Evolutionary conservation across 768 basidiomycete genomes (phyloP).

Genomic region (Termitomyces sp.): DNA sequence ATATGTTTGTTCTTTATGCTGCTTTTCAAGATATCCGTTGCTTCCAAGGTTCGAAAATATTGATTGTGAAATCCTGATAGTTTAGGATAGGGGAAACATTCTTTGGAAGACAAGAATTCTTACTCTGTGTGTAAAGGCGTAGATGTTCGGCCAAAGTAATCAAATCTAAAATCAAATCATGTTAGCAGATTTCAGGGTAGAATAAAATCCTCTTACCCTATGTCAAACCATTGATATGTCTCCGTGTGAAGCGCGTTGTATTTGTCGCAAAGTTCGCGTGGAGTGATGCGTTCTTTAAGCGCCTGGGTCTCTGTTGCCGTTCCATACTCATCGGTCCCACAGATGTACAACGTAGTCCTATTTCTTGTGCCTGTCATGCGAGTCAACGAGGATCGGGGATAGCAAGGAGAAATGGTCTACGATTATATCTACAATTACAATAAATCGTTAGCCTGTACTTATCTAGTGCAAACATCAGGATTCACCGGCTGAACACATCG

Average conservation of each 20-base stretch:
- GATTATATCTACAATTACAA: constrained; percentile 44
- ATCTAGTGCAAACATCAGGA: constrained; percentile 10
- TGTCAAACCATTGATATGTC: constrained; percentile 97
- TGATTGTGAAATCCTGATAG: constrained; percentile 76
- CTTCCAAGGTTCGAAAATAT: constrained; percentile 83
- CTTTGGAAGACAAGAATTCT: constrained; percentile 14
- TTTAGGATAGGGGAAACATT: not conserved
- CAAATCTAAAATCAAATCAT: constrained; percentile 53
- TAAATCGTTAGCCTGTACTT: constrained; percentile 1
- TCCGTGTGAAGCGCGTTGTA: constrained; percentile 85
- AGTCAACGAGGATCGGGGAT: not conserved
- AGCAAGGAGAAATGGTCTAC: constrained; percentile 24
- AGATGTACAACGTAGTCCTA: constrained; percentile 87
- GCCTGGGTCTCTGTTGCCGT: constrained; percentile 99
- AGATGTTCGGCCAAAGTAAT: constrained; percentile 94
- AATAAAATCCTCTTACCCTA: constrained; percentile 51
- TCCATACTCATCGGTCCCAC: constrained; percentile 99
- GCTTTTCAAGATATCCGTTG: constrained; percentile 70
- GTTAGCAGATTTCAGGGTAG: not conserved
- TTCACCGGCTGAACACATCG: constrained; percentile 91
- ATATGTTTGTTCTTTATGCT: constrained; percentile 89
- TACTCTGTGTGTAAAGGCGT: constrained; percentile 87
- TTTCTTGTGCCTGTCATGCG: constrained; percentile 61
- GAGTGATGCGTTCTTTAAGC: constrained; percentile 77
- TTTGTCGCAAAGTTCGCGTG: constrained; percentile 82